Percentiles rank a stretch among this genome's conserved stretches.
Evolutionary conservation across 1,284 basidiomycete genomes (phyloP).

Genomic region (Malassezia nana): DNA sequence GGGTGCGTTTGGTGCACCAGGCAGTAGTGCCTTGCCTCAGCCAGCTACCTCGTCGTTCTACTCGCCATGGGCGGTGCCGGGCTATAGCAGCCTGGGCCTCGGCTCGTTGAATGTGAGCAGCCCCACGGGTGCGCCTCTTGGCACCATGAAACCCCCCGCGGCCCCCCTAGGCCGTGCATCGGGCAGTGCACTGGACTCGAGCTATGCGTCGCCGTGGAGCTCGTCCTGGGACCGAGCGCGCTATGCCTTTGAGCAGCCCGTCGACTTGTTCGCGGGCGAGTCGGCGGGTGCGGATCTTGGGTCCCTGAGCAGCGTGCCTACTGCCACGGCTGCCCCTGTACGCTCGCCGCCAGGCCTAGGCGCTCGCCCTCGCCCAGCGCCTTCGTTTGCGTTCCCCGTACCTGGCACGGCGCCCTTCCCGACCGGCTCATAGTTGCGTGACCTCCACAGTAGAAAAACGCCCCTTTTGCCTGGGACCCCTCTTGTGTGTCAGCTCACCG

Average conservation of each 20-base stretch:
- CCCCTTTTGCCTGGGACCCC: not conserved
- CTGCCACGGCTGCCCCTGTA: not conserved
- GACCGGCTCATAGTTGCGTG: not conserved
- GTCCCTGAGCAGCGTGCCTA: not conserved
- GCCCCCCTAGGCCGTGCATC: slow-evolving; percentile 23
- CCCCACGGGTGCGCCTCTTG: slow-evolving; percentile 25
- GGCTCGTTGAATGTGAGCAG: slow-evolving; percentile 19
- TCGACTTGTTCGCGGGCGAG: not conserved
- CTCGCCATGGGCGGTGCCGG: slow-evolving; percentile 14
- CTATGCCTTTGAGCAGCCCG: slow-evolving; percentile 36
- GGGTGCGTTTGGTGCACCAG: slow-evolving; percentile 18
- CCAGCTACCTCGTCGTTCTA: slow-evolving; percentile 15
- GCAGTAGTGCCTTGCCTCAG: slow-evolving; percentile 14
- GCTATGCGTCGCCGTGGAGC: slow-evolving; percentile 14
- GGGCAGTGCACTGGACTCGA: slow-evolving; percentile 18
- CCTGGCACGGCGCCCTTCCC: not conserved
- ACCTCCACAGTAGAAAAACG: not conserved
- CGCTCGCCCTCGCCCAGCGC: not conserved
- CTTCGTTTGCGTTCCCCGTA: not conserved
- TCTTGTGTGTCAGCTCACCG: slow-evolving; percentile 16
- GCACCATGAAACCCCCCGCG: slow-evolving; percentile 19
- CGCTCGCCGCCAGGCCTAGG: not conserved
- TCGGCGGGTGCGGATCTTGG: not conserved
- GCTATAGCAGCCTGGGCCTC: slow-evolving; percentile 14
- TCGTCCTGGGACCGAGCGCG: slow-evolving; percentile 42